These are phyloP conservation scores for Saturnispora silvae DNA, from an alignment of 805 yeast genomes.

Conservation along the genomic window DNA sequence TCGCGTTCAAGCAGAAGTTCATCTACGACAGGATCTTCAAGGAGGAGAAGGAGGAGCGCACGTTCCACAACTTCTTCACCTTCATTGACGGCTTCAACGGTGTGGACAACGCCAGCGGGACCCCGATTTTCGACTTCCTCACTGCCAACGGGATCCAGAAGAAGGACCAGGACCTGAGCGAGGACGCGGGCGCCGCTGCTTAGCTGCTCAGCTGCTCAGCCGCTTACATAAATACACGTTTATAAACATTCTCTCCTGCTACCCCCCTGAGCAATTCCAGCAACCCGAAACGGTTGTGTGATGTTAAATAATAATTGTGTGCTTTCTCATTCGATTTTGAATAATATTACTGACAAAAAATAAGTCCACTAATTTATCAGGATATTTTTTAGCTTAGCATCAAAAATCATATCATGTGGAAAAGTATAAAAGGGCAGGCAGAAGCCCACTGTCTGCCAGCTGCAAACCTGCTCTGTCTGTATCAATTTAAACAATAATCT, in stretches of 20 bases:
- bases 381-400: not conserved
- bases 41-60: conserved; percentile 82
- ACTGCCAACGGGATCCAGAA: conserved; percentile 35
- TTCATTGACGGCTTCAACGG: conserved; percentile 76
- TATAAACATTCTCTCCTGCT: no score
- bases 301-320: no score
- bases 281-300: no score
- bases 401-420: not conserved
- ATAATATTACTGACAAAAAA: no score
- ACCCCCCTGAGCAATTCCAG: no score
- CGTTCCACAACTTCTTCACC: conserved; percentile 82
- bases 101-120: conserved; percentile 37
- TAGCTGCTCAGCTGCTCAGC: not conserved
- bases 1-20: conserved; percentile 73
- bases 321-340: not conserved
- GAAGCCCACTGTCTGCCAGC: no score
- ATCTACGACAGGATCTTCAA: conserved; percentile 88
- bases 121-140: conserved; percentile 50
- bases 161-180: conserved; percentile 4
- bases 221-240: not conserved
- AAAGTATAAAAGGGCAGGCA: not conserved
- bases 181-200: not conserved
- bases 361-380: not conserved
- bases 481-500: no score
- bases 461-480: no score